Percentiles rank a stretch among this genome's conserved stretches.
Conservation (phyloP, 2,329 filamentous ascomycete genomes). For the Fusarium nurragi region DNA sequence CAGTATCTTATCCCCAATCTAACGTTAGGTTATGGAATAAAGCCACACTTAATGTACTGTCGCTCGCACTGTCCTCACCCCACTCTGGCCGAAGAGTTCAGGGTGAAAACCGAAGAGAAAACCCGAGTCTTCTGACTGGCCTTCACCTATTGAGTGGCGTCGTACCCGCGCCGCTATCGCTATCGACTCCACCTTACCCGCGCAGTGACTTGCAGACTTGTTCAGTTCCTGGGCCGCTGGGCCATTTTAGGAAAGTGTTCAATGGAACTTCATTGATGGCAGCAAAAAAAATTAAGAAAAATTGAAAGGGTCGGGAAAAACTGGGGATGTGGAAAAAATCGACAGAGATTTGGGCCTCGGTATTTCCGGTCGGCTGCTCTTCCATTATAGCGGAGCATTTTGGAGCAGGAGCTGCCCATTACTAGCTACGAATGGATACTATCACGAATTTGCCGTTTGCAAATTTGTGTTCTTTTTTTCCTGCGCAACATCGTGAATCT, state of each 20-base stretch:
- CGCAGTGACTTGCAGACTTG: slow-evolving; percentile 34
- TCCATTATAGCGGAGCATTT: slow-evolving; percentile 32
- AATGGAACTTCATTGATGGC: slow-evolving; percentile 12
- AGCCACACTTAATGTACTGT: background rate
- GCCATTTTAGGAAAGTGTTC: slow-evolving; percentile 24
- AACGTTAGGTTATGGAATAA: background rate
- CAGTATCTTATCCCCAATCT: background rate
- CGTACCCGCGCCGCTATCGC: slow-evolving; percentile 33
- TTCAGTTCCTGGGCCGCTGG: slow-evolving; percentile 6
- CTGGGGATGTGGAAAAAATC: slow-evolving; percentile 28
- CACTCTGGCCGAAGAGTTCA: background rate
- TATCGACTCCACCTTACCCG: slow-evolving; percentile 38
- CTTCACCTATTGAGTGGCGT: slow-evolving; percentile 23
- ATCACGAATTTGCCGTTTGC: slow-evolving; percentile 37
- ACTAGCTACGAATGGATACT: background rate
- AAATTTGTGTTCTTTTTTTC: slow-evolving; percentile 29
- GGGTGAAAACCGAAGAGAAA: background rate
- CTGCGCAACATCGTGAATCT: slow-evolving; percentile 15
- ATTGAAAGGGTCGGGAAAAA: slow-evolving; percentile 19
- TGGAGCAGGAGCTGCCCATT: slow-evolving; percentile 15
- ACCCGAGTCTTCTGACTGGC: slow-evolving; percentile 25
- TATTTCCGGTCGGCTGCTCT: slow-evolving; percentile 28
- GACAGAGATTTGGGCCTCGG: slow-evolving; percentile 26
- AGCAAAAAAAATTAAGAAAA: background rate
- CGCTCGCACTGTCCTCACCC: slow-evolving; percentile 15